Evolutionary conservation across 208 protist species (phyloP).

Genomic region (Crithidia bombi): DNA sequence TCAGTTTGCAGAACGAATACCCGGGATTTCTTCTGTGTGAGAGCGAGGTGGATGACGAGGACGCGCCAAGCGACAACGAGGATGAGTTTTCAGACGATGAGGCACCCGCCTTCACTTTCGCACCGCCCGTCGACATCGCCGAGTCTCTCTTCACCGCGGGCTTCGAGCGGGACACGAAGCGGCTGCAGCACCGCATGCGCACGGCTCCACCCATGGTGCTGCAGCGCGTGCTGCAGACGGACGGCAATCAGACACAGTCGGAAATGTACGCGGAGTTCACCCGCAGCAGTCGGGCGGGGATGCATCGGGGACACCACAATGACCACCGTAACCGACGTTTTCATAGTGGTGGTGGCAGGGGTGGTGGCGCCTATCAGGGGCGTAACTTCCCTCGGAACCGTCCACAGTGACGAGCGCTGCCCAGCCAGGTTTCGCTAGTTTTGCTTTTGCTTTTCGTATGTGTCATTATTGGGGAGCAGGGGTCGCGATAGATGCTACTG

Average conservation of each 20-base stretch:
- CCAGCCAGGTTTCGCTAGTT: no score
- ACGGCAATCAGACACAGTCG: slow-evolving; percentile 72
- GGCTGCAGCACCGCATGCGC: slow-evolving; percentile 88
- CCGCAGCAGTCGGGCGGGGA: not conserved
- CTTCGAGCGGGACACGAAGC: slow-evolving; percentile 87
- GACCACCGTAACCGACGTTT: slow-evolving; percentile 15
- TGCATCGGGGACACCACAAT: not conserved
- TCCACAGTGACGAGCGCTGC: slow-evolving; percentile 1
- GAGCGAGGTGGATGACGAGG: slow-evolving; percentile 88
- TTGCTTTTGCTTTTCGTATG: no score
- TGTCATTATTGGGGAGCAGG: no score
- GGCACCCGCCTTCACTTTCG: slow-evolving; percentile 87
- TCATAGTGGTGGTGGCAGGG: not conserved
- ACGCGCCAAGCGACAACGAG: slow-evolving; percentile 82
- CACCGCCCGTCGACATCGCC: slow-evolving; percentile 78
- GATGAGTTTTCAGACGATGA: slow-evolving; percentile 92
- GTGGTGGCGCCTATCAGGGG: slow-evolving; percentile 21
- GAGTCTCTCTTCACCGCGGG: slow-evolving; percentile 89
- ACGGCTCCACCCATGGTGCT: slow-evolving; percentile 86
- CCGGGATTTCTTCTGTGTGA: slow-evolving; percentile 90
- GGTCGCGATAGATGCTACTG: no score
- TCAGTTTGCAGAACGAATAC: slow-evolving; percentile 87
- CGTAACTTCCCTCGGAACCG: slow-evolving; percentile 15
- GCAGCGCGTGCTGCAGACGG: slow-evolving; percentile 72
- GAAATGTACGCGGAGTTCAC: slow-evolving; percentile 74